Base-by-base conservation (phyloP, 202 grass and related monocot genomes). In the Schoenoplectus tabernaemontani region DNA sequence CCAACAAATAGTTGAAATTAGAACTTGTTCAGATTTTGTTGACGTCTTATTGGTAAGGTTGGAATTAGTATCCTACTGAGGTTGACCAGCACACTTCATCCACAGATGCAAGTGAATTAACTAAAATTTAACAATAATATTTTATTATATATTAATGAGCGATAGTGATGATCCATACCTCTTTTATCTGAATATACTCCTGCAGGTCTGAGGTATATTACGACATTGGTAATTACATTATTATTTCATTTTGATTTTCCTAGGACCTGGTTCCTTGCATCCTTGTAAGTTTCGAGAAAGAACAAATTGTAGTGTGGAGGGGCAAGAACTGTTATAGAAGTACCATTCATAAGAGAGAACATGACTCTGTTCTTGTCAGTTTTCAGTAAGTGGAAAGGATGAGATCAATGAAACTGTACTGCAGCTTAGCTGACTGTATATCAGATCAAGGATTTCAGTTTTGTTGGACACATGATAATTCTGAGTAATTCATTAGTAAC, bases 221-320 rank as follows among this genome's bases (percentile, higher is more conserved):
- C 13, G 33, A 5, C 26, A 51, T 24, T 34, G 7, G 13, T 74
- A 74, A 24, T 74, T 74, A 53, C 26, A 15, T 53, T 28, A 32
- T 22, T 67, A 38, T 42, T 72, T 51, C 41, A 4, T 46, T 58
- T 3, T 69, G 15, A 85, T 74, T 53, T 90, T 50, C 1, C 80
- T 28, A 94, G 95, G 91, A 94, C 9, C 79, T 94, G 88, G 91
- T 97, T 88, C 94, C 91, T 81, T 97, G 94, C 78, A 81, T 94
- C 64, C 57, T 88, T 86, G 89, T 94, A 32, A 93, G 86, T 59
- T 94, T 97, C 76, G 86, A 92, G 23, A 97, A 88, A 75, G 94
- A 94, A 56, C 94, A 97, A 83, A 94, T 98, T 85, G 84, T 98
- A 65, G 71, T 90, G 41, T 94, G 95, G 95, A 87, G 86, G 64